phyloP scores from a whole-genome alignment of 2,329 filamentous ascomycete genomes.

The Penicillium sp. region DNA sequence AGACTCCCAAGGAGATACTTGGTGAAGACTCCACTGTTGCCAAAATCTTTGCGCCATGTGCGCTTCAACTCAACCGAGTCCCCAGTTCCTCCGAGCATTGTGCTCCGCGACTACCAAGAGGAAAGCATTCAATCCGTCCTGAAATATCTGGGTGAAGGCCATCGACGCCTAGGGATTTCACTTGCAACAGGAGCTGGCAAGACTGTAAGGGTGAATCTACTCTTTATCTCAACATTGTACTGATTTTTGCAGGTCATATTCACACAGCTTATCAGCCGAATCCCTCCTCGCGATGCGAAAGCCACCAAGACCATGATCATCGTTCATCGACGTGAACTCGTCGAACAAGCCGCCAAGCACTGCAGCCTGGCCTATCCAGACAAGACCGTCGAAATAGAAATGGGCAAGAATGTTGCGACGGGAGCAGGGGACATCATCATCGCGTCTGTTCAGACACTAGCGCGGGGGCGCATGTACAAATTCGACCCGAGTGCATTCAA shows the following conservation, averaged over 20 bases:
- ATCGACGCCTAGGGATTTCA: constrained; percentile 78
- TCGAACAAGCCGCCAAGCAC: constrained; percentile 88
- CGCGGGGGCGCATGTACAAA: constrained; percentile 73
- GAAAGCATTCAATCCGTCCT: constrained; percentile 85
- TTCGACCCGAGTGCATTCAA: constrained; percentile 81
- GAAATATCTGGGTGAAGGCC: constrained; percentile 63
- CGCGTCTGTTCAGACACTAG: constrained; percentile 83
- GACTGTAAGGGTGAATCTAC: constrained; percentile 57
- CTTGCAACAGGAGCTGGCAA: constrained; percentile 87
- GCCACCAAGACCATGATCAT: constrained; percentile 82
- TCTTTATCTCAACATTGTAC: background rate
- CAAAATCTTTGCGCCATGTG: constrained; percentile 24
- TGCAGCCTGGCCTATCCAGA: constrained; percentile 76
- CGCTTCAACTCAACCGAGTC: constrained; percentile 26
- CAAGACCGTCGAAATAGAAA: constrained; percentile 83
- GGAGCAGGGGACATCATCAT: constrained; percentile 88
- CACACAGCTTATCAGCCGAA: constrained; percentile 83
- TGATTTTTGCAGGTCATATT: constrained; percentile 71
- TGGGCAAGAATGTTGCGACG: constrained; percentile 73
- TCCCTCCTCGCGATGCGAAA: constrained; percentile 54
- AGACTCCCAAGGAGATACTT: constrained; percentile 13
- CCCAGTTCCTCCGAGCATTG: constrained; percentile 43
- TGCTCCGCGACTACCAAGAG: constrained; percentile 80
- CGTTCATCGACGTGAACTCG: constrained; percentile 86
- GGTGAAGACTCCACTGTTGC: constrained; percentile 20